Conservation (phyloP, 768 basidiomycete species). For the Rhizopogon vinicolor region DNA sequence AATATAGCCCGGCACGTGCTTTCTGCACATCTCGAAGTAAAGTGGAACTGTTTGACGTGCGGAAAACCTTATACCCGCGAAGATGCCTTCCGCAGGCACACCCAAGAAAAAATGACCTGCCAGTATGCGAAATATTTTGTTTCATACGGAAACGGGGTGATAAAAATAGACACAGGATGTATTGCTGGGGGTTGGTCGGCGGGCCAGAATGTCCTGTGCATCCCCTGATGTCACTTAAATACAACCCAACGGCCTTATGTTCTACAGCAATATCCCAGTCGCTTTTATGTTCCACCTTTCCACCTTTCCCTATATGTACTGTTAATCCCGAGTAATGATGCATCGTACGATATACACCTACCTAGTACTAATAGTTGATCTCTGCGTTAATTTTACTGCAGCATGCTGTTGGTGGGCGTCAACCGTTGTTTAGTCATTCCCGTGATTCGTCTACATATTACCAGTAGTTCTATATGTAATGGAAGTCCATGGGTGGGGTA, state of each 20-base stretch:
- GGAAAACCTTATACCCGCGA: background rate
- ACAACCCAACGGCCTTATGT: background rate
- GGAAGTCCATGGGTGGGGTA: no score
- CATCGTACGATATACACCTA: background rate
- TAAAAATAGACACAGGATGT: background rate
- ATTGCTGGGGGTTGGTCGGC: background rate
- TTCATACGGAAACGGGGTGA: background rate
- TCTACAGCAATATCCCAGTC: background rate
- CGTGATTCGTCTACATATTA: no score
- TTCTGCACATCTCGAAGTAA: background rate
- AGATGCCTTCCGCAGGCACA: background rate
- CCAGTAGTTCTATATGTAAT: no score
- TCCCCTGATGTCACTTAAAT: background rate
- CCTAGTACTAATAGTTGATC: background rate
- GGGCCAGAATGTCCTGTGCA: background rate
- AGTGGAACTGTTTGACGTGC: background rate
- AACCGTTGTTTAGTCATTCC: no score
- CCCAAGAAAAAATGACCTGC: background rate
- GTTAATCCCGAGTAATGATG: background rate
- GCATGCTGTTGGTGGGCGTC: no score
- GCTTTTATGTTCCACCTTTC: background rate
- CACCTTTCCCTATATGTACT: background rate
- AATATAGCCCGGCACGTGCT: background rate
- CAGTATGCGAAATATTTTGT: background rate
- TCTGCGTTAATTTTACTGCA: background rate